A percentile compares a stretch with the other conserved stretches of the same genome.
These are phyloP conservation scores for Tirmania nivea DNA, from an alignment of 495 filamentous ascomycete genomes.

Conservation along the genomic window DNA sequence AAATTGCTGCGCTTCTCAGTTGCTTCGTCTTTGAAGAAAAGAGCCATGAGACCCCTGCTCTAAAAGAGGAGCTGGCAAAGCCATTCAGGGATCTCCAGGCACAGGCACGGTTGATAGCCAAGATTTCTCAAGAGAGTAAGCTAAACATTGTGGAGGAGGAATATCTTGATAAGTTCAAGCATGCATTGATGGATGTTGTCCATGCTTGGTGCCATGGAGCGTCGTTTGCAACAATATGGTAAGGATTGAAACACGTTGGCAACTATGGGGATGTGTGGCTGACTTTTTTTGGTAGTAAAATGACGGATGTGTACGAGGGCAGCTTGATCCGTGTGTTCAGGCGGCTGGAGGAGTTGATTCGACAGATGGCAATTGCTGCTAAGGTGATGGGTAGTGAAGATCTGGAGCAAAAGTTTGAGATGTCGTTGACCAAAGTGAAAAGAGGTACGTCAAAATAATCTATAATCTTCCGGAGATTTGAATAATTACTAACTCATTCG, in stretches of 20 bases:
- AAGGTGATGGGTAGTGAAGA: constrained; percentile 97
- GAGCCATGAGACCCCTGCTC: constrained; percentile 39
- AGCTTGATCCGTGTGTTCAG: constrained; percentile 90
- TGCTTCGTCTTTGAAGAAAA: constrained; percentile 97
- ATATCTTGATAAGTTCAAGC: constrained; percentile 70
- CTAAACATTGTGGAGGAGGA: constrained; percentile 77
- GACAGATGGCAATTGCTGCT: constrained; percentile 89
- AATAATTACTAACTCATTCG: not conserved
- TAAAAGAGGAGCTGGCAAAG: constrained; percentile 67
- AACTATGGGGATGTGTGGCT: not conserved
- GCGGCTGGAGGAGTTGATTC: constrained; percentile 79
- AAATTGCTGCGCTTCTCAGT: constrained; percentile 63
- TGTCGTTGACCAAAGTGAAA: not conserved
- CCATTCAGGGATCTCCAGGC: constrained; percentile 65
- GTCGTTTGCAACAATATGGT: constrained; percentile 90
- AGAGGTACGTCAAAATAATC: not conserved
- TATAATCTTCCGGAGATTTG: too few relatives aligned
- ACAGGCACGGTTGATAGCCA: constrained; percentile 68
- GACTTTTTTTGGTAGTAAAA: constrained; percentile 43
- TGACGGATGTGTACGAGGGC: constrained; percentile 95
- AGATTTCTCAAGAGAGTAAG: constrained; percentile 84
- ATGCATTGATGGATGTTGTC: constrained; percentile 88
- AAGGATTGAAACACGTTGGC: constrained; percentile 21
- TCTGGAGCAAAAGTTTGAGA: constrained; percentile 54
- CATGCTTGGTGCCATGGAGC: constrained; percentile 83